Evolutionary conservation across 2,329 filamentous ascomycete genomes (phyloP), one percentile per base, ranked within the genome.

Genomic region (Pseudonectria buxi): DNA sequence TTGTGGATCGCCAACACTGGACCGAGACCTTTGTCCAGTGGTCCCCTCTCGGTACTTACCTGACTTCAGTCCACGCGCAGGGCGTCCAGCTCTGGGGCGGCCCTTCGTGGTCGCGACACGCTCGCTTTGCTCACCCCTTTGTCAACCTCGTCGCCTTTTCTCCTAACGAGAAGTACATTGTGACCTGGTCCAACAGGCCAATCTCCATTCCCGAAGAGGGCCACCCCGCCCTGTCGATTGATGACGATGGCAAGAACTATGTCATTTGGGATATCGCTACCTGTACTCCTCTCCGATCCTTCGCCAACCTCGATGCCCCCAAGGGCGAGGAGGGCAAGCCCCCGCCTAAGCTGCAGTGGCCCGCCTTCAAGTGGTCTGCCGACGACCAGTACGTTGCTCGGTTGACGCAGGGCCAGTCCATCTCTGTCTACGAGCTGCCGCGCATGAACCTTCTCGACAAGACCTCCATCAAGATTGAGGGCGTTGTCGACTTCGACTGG

Each of bases 161-260:
- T 4, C 92, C 90, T 14, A 72, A 72, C 58, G 92, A 98, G 67
- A 88, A 83, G 57, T 98, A 95, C 65, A 63, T 98, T 37, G 89
- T 90, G 37, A 96, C 92, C 37, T 98, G 92, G 92, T 96, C 92
- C 33, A 87, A 90, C 65, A 78, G 87, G 33, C 88, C 92, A 15
- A 94, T 98, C 56, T 79, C 84, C 42, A 87, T 98, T 38, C 86
- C 92, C 40, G 92, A 96, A 51, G 81, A 81, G 47, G 84, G 85
- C 46, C 84, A 94, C 61, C 83, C 85, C 3, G 71, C 83, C n/a
- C 73, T 95, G 33, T 81, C 86, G 4, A 71, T 88, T 41, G 92
- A 96, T 55, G 92, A 98, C 56, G 90, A 98, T 53, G 92, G 92
- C 63, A 96, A 96, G 74, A 95, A 96, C 74, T 96, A 96, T 64